These are phyloP conservation scores for Quercus phellos DNA, from an alignment of 331 rosid genomes.

Conservation along the genomic window DNA sequence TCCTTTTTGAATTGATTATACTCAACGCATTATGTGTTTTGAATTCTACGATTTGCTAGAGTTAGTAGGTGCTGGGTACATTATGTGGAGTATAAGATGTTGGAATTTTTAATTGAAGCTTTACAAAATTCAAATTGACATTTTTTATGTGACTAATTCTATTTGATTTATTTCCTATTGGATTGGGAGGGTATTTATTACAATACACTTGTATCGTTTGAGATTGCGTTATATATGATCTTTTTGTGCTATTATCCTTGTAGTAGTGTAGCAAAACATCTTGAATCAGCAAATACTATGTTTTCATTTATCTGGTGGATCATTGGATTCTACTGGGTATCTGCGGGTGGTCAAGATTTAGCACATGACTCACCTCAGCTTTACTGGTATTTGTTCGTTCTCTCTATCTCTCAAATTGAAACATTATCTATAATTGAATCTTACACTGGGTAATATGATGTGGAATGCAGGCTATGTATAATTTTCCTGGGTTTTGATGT, in stretches of 20 bases:
- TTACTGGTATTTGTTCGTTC: constrained; percentile 65
- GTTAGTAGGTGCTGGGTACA: background rate
- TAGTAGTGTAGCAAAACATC: constrained; percentile 74
- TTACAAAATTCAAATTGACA: background rate
- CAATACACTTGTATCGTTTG: background rate
- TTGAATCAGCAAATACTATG: constrained; percentile 93
- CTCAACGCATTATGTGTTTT: background rate
- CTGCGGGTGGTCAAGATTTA: constrained; percentile 75
- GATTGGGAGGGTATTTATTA: background rate
- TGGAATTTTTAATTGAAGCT: background rate
- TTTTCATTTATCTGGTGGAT: constrained; percentile 99
- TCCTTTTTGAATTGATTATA: background rate
- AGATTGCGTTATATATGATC: background rate
- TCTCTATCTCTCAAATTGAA: constrained; percentile 4
- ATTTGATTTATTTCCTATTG: background rate
- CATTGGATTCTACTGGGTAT: constrained; percentile 96
- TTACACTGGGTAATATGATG: constrained; percentile 30
- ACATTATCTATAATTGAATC: constrained; percentile 17
- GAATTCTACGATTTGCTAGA: background rate
- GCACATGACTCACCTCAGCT: constrained; percentile 72
- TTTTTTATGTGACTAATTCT: too few species aligned
- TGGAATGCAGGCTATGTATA: constrained; percentile 85
- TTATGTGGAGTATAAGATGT: background rate
- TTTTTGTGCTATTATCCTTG: constrained; percentile 10
- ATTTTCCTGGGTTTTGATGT: constrained; percentile 93